phyloP scores from a whole-genome alignment of 2,329 filamentous ascomycete species.

The Colletotrichum cuscutae region DNA sequence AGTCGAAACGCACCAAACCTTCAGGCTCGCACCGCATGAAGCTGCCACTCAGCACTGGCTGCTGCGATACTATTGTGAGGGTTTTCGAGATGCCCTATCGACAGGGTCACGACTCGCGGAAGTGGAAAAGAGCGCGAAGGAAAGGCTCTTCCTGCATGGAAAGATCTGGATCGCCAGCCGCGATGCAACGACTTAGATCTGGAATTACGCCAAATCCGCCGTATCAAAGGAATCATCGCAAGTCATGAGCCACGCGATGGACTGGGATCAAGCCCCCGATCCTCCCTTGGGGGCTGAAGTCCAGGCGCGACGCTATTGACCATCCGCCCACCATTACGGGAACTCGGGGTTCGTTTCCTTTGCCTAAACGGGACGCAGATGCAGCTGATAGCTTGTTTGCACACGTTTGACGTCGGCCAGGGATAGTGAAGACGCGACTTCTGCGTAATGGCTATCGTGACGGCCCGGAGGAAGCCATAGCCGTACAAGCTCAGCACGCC shows the following conservation, averaged over 20 bases:
- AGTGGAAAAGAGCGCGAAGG: background rate
- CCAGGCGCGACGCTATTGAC: slow-evolving; percentile 4
- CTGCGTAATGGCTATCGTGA: background rate
- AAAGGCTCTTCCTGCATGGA: background rate
- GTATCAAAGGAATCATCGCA: background rate
- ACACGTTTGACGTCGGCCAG: background rate
- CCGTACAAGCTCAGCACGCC: background rate
- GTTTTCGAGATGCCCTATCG: slow-evolving; percentile 1
- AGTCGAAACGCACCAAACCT: slow-evolving; percentile 1
- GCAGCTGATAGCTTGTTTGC: background rate
- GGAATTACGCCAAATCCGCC: slow-evolving; percentile 6
- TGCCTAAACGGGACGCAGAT: background rate
- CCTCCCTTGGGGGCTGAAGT: slow-evolving; percentile 1
- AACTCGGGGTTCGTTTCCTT: background rate
- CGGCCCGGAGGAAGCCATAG: background rate
- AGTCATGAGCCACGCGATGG: slow-evolving; percentile 13
- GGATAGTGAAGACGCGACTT: background rate
- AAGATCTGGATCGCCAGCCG: slow-evolving; percentile 18
- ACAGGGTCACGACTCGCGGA: slow-evolving; percentile 31
- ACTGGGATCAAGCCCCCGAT: slow-evolving; percentile 14
- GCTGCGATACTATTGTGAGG: background rate
- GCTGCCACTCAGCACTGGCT: background rate
- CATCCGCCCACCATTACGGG: background rate
- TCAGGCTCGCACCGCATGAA: slow-evolving; percentile 15
- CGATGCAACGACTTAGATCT: slow-evolving; percentile 8